phyloP scores from a whole-genome alignment of 768 basidiomycete genomes.

The Pluteus cervinus region DNA sequence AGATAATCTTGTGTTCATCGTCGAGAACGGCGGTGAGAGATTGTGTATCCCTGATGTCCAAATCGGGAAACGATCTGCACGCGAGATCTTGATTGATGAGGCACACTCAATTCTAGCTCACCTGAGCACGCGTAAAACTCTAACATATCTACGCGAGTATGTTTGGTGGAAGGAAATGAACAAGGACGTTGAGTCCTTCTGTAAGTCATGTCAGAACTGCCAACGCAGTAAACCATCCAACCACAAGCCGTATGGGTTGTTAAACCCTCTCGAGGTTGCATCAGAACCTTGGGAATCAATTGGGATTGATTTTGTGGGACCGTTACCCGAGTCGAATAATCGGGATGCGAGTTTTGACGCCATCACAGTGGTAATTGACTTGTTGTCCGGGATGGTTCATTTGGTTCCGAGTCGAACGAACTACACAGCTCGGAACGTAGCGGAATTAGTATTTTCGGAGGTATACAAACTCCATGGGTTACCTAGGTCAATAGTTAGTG shows the following conservation, averaged over 20 bases:
- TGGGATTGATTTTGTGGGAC: slow-evolving; percentile 19
- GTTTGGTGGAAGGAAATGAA: slow-evolving; percentile 36
- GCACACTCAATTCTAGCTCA: slow-evolving; percentile 35
- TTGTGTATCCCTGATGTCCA: slow-evolving; percentile 19
- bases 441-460: slow-evolving; percentile 26
- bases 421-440: slow-evolving; percentile 26
- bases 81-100: slow-evolving; percentile 27
- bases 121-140: slow-evolving; percentile 25
- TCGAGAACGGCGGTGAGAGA: slow-evolving; percentile 3
- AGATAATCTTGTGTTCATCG: slow-evolving; percentile 13
- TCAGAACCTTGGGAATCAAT: slow-evolving; percentile 19
- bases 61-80: slow-evolving; percentile 11
- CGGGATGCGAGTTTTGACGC: slow-evolving; percentile 17
- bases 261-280: slow-evolving; percentile 20
- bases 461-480: slow-evolving; percentile 34
- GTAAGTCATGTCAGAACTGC: slow-evolving; percentile 20
- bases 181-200: slow-evolving; percentile 17
- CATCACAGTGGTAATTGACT: slow-evolving; percentile 22
- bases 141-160: slow-evolving; percentile 22
- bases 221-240: slow-evolving; percentile 16
- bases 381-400: slow-evolving; percentile 16
- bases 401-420: slow-evolving; percentile 20
- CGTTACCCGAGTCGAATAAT: slow-evolving; percentile 13
- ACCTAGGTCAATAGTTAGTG: slow-evolving; percentile 30
- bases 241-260: slow-evolving; percentile 18